A percentile compares a stretch with the other conserved stretches of the same genome.
These are phyloP conservation scores for Madurella fahalii DNA, from an alignment of 2,329 filamentous ascomycete genomes.

Conservation along the genomic window DNA sequence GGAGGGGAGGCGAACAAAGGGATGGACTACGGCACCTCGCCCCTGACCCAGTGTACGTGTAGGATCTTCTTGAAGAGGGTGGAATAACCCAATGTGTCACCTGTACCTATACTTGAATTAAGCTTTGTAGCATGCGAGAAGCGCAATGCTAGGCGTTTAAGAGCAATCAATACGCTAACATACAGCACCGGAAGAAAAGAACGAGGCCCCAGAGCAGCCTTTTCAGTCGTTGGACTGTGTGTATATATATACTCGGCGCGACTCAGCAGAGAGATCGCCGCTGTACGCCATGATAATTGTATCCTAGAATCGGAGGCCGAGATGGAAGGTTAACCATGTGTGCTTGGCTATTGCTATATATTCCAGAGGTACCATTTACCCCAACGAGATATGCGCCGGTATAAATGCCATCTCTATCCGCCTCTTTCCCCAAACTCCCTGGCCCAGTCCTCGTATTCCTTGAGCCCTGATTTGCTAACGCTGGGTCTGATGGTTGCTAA, in stretches of 20 bases:
- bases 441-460: conserved; percentile 93
- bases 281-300: too few relatives aligned
- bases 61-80: not conserved
- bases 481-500: conserved; percentile 82
- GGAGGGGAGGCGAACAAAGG: too few relatives aligned
- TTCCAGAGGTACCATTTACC: too few relatives aligned
- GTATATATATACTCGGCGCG: too few relatives aligned
- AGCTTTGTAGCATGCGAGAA: not conserved
- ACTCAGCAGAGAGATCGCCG: too few relatives aligned
- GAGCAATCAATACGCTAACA: not conserved
- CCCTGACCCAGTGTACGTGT: not conserved
- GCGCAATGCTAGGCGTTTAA: not conserved
- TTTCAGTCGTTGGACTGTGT: too few relatives aligned
- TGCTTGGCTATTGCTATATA: too few relatives aligned
- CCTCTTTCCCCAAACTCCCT: conserved; percentile 88
- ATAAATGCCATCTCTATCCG: conserved; percentile 47
- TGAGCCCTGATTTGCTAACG: conserved; percentile 78
- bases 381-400: too few relatives aligned
- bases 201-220: not conserved
- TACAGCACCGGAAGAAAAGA: not conserved
- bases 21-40: too few relatives aligned
- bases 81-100: not conserved
- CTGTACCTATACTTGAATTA: conserved; percentile 13
- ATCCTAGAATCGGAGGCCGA: too few relatives aligned
- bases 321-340: too few relatives aligned